A percentile compares a stretch with the other conserved stretches of the same genome.
Conservation (phyloP, 352 stramenopile genomes). For the Globisporangium nodosum region DNA sequence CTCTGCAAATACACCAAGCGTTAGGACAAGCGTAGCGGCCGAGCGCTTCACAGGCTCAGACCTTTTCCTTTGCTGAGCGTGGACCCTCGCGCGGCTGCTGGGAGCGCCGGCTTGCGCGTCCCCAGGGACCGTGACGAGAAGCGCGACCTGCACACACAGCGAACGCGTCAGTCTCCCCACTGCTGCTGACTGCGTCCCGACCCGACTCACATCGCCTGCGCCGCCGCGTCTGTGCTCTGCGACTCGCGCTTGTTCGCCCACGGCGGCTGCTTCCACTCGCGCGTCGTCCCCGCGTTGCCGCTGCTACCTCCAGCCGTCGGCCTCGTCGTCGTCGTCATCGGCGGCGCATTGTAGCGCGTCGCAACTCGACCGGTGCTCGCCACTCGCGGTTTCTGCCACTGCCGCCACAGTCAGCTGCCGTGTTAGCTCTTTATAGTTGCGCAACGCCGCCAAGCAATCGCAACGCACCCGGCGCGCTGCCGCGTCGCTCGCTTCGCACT, state of each 20-base stretch:
- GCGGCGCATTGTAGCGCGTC: background rate
- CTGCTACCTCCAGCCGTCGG: conserved; percentile 5
- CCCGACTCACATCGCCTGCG: conserved; percentile 8
- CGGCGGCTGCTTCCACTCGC: conserved; percentile 12
- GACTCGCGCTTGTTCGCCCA: conserved; percentile 14
- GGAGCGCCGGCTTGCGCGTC: conserved; percentile 8
- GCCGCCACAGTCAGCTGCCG: background rate
- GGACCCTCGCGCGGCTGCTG: conserved; percentile 4
- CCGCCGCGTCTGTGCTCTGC: conserved; percentile 12
- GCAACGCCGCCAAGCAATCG: background rate
- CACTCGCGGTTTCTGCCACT: conserved; percentile 12
- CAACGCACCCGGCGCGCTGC: conserved; percentile 4
- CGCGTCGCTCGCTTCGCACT: conserved; percentile 4
- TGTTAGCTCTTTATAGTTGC: background rate
- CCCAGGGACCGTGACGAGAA: conserved; percentile 9
- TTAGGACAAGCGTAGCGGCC: no score
- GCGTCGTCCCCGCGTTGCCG: conserved; percentile 1
- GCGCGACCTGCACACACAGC: conserved; percentile 2
- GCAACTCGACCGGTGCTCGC: background rate
- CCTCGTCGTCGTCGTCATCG: background rate
- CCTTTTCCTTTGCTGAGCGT: conserved; percentile 10
- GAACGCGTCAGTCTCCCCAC: background rate
- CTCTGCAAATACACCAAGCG: background rate
- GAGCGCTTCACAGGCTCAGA: background rate
- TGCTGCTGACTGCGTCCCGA: no score